A percentile compares a stretch with the other conserved stretches of the same genome.
phyloP scores from a whole-genome alignment of 352 stramenopile species.

The Phytophthora litchii region DNA sequence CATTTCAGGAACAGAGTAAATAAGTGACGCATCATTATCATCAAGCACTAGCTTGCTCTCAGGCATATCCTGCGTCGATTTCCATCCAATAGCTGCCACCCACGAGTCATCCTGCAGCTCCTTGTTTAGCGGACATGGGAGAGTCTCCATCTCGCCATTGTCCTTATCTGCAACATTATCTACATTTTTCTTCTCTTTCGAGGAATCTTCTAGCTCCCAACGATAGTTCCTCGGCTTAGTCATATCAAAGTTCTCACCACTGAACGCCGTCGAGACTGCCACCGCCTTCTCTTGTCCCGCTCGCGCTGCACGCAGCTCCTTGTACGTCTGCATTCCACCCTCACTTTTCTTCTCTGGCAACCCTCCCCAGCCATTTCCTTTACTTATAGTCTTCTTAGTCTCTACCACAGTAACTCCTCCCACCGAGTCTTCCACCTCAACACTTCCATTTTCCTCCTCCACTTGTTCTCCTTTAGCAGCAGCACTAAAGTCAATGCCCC shows the following conservation, averaged over 20 bases:
- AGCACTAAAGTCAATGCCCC: slow-evolving; percentile 63
- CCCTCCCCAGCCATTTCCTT: slow-evolving; percentile 1
- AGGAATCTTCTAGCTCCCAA: slow-evolving; percentile 59
- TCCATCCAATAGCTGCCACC: slow-evolving; percentile 82
- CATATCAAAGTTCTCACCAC: slow-evolving; percentile 69
- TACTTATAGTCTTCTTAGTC: slow-evolving; percentile 8
- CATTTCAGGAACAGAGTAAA: slow-evolving; percentile 79
- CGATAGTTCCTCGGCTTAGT: slow-evolving; percentile 77
- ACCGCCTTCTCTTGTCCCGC: slow-evolving; percentile 9
- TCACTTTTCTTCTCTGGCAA: slow-evolving; percentile 17
- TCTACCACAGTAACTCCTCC: slow-evolving; percentile 29
- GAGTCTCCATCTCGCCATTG: slow-evolving; percentile 13
- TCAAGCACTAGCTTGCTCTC: slow-evolving; percentile 83
- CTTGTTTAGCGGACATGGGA: slow-evolving; percentile 67
- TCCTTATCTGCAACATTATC: slow-evolving; percentile 10
- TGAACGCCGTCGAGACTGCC: slow-evolving; percentile 7
- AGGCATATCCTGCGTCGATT: slow-evolving; percentile 80
- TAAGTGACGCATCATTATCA: slow-evolving; percentile 81
- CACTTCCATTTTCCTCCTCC: slow-evolving; percentile 27
- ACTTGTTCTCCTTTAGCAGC: slow-evolving; percentile 24
- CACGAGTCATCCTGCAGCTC: slow-evolving; percentile 74
- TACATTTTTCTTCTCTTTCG: slow-evolving; percentile 17
- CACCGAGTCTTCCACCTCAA: slow-evolving; percentile 61
- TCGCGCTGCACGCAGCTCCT: slow-evolving; percentile 40
- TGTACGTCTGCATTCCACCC: slow-evolving; percentile 34